Evolutionary conservation across 768 basidiomycete species (phyloP), one percentile per base, ranked within the genome.

Genomic region (Sistotremastrum niveocremeum): DNA sequence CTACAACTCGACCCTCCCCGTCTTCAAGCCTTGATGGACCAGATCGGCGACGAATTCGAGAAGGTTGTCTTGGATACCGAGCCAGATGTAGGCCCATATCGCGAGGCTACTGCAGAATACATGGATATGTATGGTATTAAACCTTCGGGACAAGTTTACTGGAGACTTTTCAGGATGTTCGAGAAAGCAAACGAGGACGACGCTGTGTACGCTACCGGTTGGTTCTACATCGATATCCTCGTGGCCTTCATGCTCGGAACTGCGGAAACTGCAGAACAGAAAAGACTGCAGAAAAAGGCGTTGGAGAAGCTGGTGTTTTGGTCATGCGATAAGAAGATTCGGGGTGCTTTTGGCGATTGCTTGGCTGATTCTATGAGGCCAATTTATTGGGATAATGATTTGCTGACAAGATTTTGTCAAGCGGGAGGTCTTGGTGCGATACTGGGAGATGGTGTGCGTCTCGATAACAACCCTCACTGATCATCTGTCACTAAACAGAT

Each of bases 311-410:
- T 59, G 8, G 55, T 60, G 3, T 49, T 55, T 30, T 56, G 52
- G 49, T 55, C 57, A 3, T 57, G 53, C n/a, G 46, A 45, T 7
- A 42, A 41, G 4, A 41, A 47, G 6, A 50, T 54, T 39, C 54
- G 60, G 4, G 5, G 32, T 7, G 49, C 54, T 1, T 47, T 57
- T 5, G 60, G 60, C 2, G 60, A 60, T 41, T 41, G 56, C 2
- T 34, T 61, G 36, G 55, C 60, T 6, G 56, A 60, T 34, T 49
- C 57, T 1, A 59, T 60, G 57, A 50, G 57, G 5, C 56, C 57
- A 2, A 41, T 62, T 41, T 60, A 60, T 41, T 52, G 53, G 54
- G 49, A 48, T 0, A 47, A 31, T 8, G 39, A 50, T 2, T 36
- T 48, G 4, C 47, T 62, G 4, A 46, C 54, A 33, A 45, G 46